These are phyloP conservation scores for Aspergillus sp. DNA, from an alignment of 2,329 filamentous ascomycete species.

Conservation along the genomic window DNA sequence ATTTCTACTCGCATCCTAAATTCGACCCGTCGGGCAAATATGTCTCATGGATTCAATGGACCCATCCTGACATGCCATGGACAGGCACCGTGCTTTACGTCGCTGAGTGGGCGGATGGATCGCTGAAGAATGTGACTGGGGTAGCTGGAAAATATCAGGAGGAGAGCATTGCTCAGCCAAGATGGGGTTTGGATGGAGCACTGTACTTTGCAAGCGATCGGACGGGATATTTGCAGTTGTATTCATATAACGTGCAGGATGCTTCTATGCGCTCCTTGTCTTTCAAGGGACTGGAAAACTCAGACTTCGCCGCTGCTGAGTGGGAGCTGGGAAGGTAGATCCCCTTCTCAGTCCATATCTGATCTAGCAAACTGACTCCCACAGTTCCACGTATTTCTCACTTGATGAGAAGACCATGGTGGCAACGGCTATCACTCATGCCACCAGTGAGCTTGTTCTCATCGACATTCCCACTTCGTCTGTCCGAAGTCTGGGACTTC, in stretches of 20 bases:
- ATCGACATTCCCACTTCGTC: neutral
- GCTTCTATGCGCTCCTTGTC: slow-evolving; percentile 15
- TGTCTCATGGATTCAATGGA: slow-evolving; percentile 57
- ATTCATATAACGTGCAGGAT: slow-evolving; percentile 30
- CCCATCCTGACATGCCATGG: slow-evolving; percentile 56
- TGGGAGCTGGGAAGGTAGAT: neutral
- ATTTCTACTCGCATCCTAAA: slow-evolving; percentile 55
- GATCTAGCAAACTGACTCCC: neutral
- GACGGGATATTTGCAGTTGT: slow-evolving; percentile 51
- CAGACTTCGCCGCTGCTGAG: neutral
- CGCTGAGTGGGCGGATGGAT: slow-evolving; percentile 43
- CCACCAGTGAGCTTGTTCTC: neutral
- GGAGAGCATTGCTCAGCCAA: slow-evolving; percentile 51
- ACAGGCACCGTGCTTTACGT: slow-evolving; percentile 47
- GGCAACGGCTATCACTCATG: neutral
- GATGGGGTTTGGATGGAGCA: slow-evolving; percentile 51
- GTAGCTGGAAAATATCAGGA: slow-evolving; percentile 4
- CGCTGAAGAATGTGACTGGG: slow-evolving; percentile 17
- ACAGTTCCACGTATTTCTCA: neutral
- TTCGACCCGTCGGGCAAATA: slow-evolving; percentile 50
- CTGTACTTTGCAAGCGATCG: slow-evolving; percentile 52
- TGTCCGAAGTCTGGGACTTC: slow-evolving; percentile 4
- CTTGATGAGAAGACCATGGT: neutral
- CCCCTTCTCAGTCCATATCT: neutral
- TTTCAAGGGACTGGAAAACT: neutral